Evolutionary conservation across 2,329 filamentous ascomycete species (phyloP).

Genomic region (Colletotrichum horii): DNA sequence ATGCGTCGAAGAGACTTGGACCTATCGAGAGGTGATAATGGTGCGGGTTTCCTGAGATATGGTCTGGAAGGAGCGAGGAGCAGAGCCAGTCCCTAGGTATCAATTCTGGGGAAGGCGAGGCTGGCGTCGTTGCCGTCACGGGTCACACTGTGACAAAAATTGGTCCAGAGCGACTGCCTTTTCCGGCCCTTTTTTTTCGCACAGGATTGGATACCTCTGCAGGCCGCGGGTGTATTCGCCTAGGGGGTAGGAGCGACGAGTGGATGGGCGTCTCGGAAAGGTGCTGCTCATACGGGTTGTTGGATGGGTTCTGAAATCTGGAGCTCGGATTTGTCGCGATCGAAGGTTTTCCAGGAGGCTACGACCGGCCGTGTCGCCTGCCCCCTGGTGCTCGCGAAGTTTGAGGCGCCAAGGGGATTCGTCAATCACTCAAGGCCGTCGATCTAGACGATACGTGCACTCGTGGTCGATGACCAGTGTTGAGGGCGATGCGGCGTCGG

Average conservation of each 20-base stretch:
- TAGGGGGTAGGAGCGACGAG: not conserved
- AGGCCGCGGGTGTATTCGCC: not conserved
- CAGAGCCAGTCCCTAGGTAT: not conserved
- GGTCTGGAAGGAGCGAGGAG: not conserved
- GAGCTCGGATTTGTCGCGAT: not conserved
- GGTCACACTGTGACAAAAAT: not conserved
- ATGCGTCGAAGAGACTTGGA: not conserved
- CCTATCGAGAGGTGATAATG: not conserved
- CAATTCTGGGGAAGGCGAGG: not conserved
- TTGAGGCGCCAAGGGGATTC: not conserved
- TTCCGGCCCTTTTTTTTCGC: not conserved
- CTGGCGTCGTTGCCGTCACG: not conserved
- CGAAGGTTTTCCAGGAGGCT: not conserved
- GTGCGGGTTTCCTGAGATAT: not conserved
- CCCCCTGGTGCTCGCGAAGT: not conserved
- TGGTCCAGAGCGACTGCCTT: not conserved
- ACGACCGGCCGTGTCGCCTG: not conserved
- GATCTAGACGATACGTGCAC: not conserved
- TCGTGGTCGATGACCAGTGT: not conserved
- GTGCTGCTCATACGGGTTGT: not conserved
- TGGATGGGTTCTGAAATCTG: not conserved
- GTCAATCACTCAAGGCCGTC: not conserved
- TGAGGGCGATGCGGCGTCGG: not conserved
- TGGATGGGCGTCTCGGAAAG: not conserved
- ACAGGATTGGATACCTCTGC: not conserved